Conservation (phyloP, 345 rosid genomes). For the Pelargonium nanum region DNA sequence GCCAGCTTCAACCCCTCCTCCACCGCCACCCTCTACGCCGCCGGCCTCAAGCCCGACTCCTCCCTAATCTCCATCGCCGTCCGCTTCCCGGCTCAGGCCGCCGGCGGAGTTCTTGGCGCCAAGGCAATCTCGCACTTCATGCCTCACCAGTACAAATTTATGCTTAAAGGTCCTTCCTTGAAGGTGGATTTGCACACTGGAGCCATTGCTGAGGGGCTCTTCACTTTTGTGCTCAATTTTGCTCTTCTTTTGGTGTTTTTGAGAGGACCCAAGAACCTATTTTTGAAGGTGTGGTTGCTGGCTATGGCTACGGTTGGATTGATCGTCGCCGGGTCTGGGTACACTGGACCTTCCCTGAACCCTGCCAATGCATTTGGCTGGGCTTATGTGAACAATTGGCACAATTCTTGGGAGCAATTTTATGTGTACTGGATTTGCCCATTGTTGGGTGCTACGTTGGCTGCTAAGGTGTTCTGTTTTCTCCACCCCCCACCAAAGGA, state of each 20-base stretch:
- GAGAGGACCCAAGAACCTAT: constrained; percentile 35
- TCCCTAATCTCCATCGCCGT: constrained; percentile 36
- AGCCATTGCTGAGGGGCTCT: constrained; percentile 46
- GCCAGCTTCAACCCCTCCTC: constrained; percentile 47
- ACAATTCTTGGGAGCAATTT: constrained; percentile 48
- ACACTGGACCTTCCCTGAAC: constrained; percentile 65
- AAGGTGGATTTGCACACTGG: constrained; percentile 53
- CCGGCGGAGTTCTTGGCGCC: constrained; percentile 36
- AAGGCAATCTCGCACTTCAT: constrained; percentile 31
- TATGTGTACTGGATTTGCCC: constrained; percentile 72
- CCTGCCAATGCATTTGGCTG: constrained; percentile 75
- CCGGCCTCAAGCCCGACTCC: constrained; percentile 30
- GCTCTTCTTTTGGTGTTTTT: constrained; percentile 31
- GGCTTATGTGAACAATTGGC: constrained; percentile 55
- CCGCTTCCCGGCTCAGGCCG: constrained; percentile 49
- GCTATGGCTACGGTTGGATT: constrained; percentile 32
- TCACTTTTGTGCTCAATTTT: constrained; percentile 35
- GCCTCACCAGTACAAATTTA: constrained; percentile 32
- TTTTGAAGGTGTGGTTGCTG: constrained; percentile 44
- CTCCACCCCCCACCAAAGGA: constrained; percentile 18
- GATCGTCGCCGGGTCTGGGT: constrained; percentile 33
- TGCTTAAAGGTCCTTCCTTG: constrained; percentile 44
- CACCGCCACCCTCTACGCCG: constrained; percentile 32
- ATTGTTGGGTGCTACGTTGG: constrained; percentile 36
- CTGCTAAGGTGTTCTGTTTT: constrained; percentile 32